A percentile compares a stretch with the other conserved stretches of the same genome.
phyloP scores from a whole-genome alignment of 2,329 filamentous ascomycete genomes.

The Xylaria sp. region DNA sequence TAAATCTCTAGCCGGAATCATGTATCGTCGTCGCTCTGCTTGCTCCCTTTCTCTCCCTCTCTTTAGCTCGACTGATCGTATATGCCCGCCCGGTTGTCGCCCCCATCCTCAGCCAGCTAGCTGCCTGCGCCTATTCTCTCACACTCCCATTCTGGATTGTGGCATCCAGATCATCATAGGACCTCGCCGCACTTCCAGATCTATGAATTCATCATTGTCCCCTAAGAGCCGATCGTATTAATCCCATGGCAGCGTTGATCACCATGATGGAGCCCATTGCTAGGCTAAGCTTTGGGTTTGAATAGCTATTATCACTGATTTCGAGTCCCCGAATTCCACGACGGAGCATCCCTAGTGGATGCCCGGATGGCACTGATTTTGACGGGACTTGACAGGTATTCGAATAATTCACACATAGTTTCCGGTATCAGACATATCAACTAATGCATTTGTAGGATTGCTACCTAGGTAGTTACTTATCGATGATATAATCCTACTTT shows the following conservation, averaged over 20 bases:
- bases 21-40: background rate
- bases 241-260: background rate
- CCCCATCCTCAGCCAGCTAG: background rate
- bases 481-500: slow-evolving; percentile 19
- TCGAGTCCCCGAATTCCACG: background rate
- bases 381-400: background rate
- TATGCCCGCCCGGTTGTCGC: background rate
- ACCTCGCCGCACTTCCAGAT: background rate
- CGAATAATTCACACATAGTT: slow-evolving; percentile 6
- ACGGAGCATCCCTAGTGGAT: background rate
- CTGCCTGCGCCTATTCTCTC: background rate
- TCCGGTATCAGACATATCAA: slow-evolving; percentile 17
- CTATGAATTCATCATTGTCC: background rate
- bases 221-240: background rate
- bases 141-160: background rate
- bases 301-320: background rate
- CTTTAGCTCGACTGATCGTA: background rate
- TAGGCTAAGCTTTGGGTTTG: background rate
- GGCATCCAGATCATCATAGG: background rate
- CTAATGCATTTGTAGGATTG: slow-evolving; percentile 29
- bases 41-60: background rate
- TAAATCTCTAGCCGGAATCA: background rate
- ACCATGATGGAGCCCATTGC: background rate
- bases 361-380: background rate
- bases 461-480: slow-evolving; percentile 14